Conservation (phyloP, 768 basidiomycete species). For the Atractiella rhizophila region DNA sequence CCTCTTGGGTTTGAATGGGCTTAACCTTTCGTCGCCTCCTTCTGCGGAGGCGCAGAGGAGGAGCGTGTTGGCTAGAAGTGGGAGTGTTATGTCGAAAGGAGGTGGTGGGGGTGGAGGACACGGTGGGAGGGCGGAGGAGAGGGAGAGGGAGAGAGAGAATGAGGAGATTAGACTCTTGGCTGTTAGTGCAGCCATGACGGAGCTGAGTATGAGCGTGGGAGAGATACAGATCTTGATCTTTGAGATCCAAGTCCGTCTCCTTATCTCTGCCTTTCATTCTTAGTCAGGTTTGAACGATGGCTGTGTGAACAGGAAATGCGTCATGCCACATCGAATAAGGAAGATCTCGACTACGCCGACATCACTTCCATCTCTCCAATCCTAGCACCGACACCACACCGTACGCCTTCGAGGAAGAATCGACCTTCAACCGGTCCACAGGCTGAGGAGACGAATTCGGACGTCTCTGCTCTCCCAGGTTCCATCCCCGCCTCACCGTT, state of each 20-base stretch:
- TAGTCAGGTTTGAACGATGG: not conserved
- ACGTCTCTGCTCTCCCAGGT: not conserved
- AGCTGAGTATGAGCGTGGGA: constrained; percentile 8
- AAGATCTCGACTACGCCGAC: too few species aligned
- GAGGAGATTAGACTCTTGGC: constrained; percentile 9
- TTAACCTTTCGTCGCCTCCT: too few species aligned
- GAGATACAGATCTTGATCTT: constrained; percentile 13
- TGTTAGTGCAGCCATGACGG: constrained; percentile 11
- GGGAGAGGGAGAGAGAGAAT: too few species aligned
- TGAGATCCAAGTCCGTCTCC: constrained; percentile 11
- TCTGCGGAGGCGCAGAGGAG: too few species aligned
- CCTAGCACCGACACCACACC: constrained; percentile 14
- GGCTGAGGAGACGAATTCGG: not conserved
- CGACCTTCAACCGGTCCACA: not conserved
- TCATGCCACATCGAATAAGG: too few species aligned
- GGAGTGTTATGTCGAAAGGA: too few species aligned
- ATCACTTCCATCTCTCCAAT: too few species aligned
- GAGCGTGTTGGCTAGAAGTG: too few species aligned
- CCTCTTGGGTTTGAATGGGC: too few species aligned
- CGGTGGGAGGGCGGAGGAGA: too few species aligned
- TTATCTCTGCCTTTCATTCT: not conserved
- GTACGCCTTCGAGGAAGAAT: not conserved
- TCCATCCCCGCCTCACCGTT: too few species aligned
- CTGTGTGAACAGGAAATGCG: constrained; percentile 7
- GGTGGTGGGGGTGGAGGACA: too few species aligned